Percentiles rank a stretch among this genome's conserved stretches.
phyloP scores from a whole-genome alignment of 169 alveolate species.

The Babesia ovata region DNA sequence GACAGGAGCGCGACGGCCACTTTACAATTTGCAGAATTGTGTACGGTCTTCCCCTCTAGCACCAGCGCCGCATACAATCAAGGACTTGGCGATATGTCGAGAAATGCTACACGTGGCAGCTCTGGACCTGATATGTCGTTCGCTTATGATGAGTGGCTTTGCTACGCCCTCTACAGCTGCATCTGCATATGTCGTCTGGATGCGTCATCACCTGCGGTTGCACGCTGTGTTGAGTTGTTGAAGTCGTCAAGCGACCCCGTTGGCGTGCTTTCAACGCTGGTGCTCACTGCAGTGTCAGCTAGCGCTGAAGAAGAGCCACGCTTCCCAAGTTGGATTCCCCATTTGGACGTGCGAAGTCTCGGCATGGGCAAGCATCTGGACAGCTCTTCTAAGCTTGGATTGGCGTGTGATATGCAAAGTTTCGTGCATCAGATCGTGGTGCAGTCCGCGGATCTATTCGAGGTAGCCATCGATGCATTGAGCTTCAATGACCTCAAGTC shows the following conservation, averaged over 20 bases:
- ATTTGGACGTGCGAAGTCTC: slow-evolving; percentile 11
- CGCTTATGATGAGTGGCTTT: slow-evolving; percentile 30
- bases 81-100: not conserved
- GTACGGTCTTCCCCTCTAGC: not conserved
- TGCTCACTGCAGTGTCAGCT: slow-evolving; percentile 12
- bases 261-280: not conserved
- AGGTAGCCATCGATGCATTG: slow-evolving; percentile 10
- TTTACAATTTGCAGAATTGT: slow-evolving; percentile 11
- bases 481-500: slow-evolving; percentile 32
- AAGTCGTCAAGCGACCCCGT: slow-evolving; percentile 11
- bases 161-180: slow-evolving; percentile 13
- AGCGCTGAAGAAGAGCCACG: slow-evolving; percentile 1
- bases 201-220: not conserved
- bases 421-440: not conserved
- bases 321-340: slow-evolving; percentile 3
- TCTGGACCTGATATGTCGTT: not conserved
- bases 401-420: slow-evolving; percentile 5
- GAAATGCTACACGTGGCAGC: not conserved
- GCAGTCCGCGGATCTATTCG: not conserved
- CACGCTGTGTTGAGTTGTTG: slow-evolving; percentile 14
- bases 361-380: slow-evolving; percentile 12
- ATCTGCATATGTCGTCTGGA: slow-evolving; percentile 22
- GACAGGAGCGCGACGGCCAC: slow-evolving; percentile 1
- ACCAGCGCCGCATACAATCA: not conserved
- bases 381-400: slow-evolving; percentile 11